phyloP scores from a whole-genome alignment of 106 monocot genomes.

The Posidonia australis region DNA sequence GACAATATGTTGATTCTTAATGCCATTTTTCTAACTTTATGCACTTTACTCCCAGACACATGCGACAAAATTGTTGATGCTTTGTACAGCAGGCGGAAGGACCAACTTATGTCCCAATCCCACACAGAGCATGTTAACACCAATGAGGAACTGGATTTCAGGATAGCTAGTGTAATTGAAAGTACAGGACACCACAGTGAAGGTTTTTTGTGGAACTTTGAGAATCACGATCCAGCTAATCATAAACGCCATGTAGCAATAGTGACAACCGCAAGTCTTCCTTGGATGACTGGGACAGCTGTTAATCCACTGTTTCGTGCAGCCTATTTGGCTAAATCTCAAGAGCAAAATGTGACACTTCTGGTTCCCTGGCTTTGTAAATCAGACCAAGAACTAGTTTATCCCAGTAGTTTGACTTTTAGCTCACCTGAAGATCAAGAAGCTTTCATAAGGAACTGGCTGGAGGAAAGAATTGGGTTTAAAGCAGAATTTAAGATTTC shows the following conservation, averaged over 20 bases:
- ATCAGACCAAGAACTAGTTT: constrained; percentile 88
- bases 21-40: too few relatives aligned
- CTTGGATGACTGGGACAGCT: constrained; percentile 99
- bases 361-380: constrained; percentile 94
- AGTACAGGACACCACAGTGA: constrained; percentile 79
- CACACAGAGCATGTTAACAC: constrained; percentile 29
- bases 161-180: constrained; percentile 68
- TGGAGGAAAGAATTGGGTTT: constrained; percentile 86
- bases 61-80: constrained; percentile 75
- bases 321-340: constrained; percentile 66
- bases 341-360: constrained; percentile 83
- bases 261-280: constrained; percentile 96
- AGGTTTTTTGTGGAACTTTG: constrained; percentile 35
- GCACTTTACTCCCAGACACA: too few relatives aligned
- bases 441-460: constrained; percentile 80
- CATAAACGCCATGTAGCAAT: constrained; percentile 77
- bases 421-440: constrained; percentile 86
- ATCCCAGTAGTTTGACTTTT: constrained; percentile 73
- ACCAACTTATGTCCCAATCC: constrained; percentile 25
- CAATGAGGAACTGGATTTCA: constrained; percentile 67
- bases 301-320: constrained; percentile 96
- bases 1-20: too few relatives aligned
- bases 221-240: constrained; percentile 23
- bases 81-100: constrained; percentile 47
- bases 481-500: constrained; percentile 91